Evolutionary conservation across 2,329 filamentous ascomycete genomes (phyloP).

Genomic region (Ceratocystiopsis brevicomis): DNA sequence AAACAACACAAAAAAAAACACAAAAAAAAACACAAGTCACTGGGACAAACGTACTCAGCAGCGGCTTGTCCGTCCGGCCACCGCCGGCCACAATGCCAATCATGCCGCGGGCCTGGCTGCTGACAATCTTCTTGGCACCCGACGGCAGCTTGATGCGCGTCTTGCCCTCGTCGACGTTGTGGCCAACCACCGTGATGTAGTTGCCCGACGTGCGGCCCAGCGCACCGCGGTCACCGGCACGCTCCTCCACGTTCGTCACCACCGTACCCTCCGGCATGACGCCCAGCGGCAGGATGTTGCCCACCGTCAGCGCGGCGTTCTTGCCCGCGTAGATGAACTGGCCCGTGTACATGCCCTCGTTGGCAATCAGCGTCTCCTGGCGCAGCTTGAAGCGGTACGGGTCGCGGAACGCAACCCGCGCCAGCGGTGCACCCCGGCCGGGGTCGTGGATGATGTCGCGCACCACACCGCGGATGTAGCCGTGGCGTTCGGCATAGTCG

Average conservation of each 20-base stretch:
- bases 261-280: conserved; percentile 98
- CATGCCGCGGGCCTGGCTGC: conserved; percentile 87
- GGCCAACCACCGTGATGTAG: conserved; percentile 95
- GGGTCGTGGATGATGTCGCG: conserved; percentile 99
- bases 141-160: conserved; percentile 98
- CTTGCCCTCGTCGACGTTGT: conserved; percentile 98
- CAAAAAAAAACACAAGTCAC: too few species aligned
- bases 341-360: conserved; percentile 99
- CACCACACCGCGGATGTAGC: conserved; percentile 91
- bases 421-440: conserved; percentile 93
- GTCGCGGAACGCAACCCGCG: conserved; percentile 91
- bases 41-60: conserved; percentile 49
- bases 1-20: too few species aligned
- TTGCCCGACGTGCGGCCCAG: conserved; percentile 96
- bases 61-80: conserved; percentile 98
- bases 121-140: conserved; percentile 97
- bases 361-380: conserved; percentile 99
- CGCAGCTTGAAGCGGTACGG: conserved; percentile 96
- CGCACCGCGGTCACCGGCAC: conserved; percentile 88
- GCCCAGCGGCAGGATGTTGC: conserved; percentile 88
- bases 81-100: conserved; percentile 98
- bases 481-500: conserved; percentile 93
- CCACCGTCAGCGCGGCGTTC: conserved; percentile 90
- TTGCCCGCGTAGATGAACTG: conserved; percentile 99
- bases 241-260: conserved; percentile 98